Percentiles rank a stretch among this genome's conserved stretches.
Evolutionary conservation across 352 stramenopile genomes (phyloP).

Genomic region (Phytopythium helicoides): DNA sequence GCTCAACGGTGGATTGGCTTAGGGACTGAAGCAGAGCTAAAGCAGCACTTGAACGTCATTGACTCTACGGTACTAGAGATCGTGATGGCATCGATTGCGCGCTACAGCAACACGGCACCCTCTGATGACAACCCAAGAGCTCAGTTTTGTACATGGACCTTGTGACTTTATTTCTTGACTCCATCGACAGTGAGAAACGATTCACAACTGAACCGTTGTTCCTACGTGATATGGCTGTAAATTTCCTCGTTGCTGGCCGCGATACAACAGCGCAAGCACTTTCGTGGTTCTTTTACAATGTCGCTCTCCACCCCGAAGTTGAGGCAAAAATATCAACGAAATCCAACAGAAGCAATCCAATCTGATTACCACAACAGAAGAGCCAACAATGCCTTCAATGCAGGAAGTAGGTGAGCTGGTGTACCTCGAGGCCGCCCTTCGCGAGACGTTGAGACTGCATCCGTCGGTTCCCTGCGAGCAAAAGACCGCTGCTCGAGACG

Average conservation of each 20-base stretch:
- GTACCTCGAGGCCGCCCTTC: constrained; percentile 47
- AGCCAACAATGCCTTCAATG: constrained; percentile 13
- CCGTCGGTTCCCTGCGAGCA: constrained; percentile 46
- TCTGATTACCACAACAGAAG: not conserved
- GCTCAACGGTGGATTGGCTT: constrained; percentile 32
- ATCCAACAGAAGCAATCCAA: constrained; percentile 28
- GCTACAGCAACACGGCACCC: no score
- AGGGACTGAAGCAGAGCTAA: constrained; percentile 30
- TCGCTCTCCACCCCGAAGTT: constrained; percentile 53
- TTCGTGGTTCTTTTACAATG: constrained; percentile 64
- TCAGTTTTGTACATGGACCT: constrained; percentile 23
- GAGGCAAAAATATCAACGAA: constrained; percentile 43
- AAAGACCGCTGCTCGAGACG: constrained; percentile 34
- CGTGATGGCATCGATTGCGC: constrained; percentile 29
- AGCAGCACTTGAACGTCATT: constrained; percentile 28
- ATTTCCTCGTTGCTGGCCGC: constrained; percentile 74
- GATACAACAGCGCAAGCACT: constrained; percentile 78
- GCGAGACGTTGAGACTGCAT: constrained; percentile 54
- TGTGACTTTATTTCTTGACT: constrained; percentile 29
- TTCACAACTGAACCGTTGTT: constrained; percentile 35
- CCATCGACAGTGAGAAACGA: constrained; percentile 22
- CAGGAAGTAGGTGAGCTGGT: constrained; percentile 25
- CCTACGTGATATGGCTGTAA: constrained; percentile 75
- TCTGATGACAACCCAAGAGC: no score
- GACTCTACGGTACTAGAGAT: constrained; percentile 38